Percentiles rank a stretch among this genome's conserved stretches.
Evolutionary conservation across 306 rosid genomes (phyloP).

Genomic region (Quercus ilex): DNA sequence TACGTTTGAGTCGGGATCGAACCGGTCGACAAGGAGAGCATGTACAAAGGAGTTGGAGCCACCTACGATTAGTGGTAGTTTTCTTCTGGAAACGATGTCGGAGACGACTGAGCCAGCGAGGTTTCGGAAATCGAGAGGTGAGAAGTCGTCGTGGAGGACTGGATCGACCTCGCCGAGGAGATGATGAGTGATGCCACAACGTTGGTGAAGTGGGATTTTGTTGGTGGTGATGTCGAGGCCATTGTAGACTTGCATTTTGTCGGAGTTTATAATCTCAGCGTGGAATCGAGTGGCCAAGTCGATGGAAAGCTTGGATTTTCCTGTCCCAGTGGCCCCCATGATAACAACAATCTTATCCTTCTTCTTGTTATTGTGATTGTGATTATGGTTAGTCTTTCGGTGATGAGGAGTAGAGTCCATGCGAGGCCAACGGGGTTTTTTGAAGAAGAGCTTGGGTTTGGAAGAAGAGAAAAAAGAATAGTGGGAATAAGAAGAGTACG

Average conservation of each 20-base stretch:
- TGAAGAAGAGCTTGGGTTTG: no score
- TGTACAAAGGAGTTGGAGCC: constrained; percentile 91
- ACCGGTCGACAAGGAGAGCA: constrained; percentile 46
- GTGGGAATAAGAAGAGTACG: no score
- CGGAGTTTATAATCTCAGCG: constrained; percentile 77
- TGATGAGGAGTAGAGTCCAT: constrained; percentile 35
- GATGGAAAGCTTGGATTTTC: constrained; percentile 76
- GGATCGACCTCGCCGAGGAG: constrained; percentile 71
- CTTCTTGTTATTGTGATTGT: constrained; percentile 10
- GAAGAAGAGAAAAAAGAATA: no score
- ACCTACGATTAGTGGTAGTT: constrained; percentile 70
- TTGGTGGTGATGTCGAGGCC: constrained; percentile 89
- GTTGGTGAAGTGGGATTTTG: constrained; percentile 59
- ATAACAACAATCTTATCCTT: constrained; percentile 69
- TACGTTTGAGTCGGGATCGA: constrained; percentile 40
- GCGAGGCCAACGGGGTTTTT: constrained; percentile 25
- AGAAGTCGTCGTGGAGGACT: constrained; percentile 28
- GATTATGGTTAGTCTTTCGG: no score
- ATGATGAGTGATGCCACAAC: constrained; percentile 64
- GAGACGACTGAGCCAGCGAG: constrained; percentile 32
- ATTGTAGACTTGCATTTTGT: constrained; percentile 78
- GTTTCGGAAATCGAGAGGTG: constrained; percentile 54
- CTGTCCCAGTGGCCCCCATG: constrained; percentile 88
- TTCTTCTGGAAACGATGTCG: constrained; percentile 28
- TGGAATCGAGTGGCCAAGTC: constrained; percentile 70